Base-by-base conservation (phyloP, 2,329 filamentous ascomycete species). In the Endoconidiophora laricicola region DNA sequence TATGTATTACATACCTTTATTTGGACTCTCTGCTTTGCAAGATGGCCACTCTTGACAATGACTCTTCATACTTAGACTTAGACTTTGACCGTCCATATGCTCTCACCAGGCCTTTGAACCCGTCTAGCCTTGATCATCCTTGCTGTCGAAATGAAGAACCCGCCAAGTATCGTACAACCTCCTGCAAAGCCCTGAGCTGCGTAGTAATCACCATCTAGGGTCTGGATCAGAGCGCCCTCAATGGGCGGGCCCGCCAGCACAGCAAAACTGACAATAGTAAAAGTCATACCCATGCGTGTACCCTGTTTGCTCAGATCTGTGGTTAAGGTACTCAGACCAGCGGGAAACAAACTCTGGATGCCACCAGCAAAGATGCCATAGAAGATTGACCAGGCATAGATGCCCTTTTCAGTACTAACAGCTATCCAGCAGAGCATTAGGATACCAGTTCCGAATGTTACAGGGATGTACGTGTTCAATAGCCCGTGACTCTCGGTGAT, bases 321-420 rank as follows among this genome's bases (percentile, higher is more conserved):
- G 2, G 71, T 75, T 52, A 78, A 62, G 40, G 71, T 57, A 1
- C 60, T 61, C 10, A 60, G 55, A 4, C 61, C 60, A 0, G 79
- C 76, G 0, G 81, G 80, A 56, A 84, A 83, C 9, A 86, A 59
- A 5, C 72, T 71, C 61, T 84, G 80, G 44, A 84, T 73, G 0
- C 70, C 77, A 0, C 78, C 79, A 0, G 71, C 76, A 2, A 71
- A 71, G 44, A 83, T 66, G 1, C 83, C 83, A 58, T 81, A 83
- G 50, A 80, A 67, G 0, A 69, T 64, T 0, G 74, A 65, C 70
- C 82, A 86, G 1, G 66, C 68, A 57, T 82, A 83, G 24, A 85
- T 63, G 0, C 71, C 70, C 0, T 63, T 45, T 0, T 69, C 60
- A 14, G 63, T 63, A 1, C 60, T 54, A 5, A 86, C 74, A 1